phyloP scores from a whole-genome alignment of 1,284 basidiomycete species.

The Xerocomus minutiporus region DNA sequence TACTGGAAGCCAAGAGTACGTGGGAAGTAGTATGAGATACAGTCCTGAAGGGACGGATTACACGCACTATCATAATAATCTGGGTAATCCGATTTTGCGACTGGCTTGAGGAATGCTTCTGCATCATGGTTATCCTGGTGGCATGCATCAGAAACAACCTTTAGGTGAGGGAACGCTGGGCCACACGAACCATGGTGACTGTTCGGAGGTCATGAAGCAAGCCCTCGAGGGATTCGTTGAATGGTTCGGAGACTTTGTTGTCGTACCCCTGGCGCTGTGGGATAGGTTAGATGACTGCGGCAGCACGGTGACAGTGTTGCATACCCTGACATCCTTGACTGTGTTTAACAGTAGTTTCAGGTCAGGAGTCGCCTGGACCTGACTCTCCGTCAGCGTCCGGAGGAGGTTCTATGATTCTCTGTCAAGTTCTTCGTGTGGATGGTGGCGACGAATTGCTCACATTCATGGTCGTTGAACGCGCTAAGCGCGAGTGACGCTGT shows the following conservation, averaged over 20 bases:
- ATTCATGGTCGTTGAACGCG: slow-evolving; percentile 29
- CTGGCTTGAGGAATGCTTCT: slow-evolving; percentile 84
- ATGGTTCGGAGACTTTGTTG: slow-evolving; percentile 77
- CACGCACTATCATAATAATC: slow-evolving; percentile 85
- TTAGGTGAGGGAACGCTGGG: slow-evolving; percentile 4
- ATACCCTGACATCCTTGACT: slow-evolving; percentile 73
- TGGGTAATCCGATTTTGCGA: slow-evolving; percentile 80
- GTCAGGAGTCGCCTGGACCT: slow-evolving; percentile 57
- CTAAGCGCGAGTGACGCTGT: slow-evolving; percentile 32
- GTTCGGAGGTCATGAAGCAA: slow-evolving; percentile 78
- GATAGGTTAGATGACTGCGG: slow-evolving; percentile 12
- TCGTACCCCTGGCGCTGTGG: slow-evolving; percentile 57
- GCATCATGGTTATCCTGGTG: slow-evolving; percentile 80
- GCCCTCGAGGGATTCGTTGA: slow-evolving; percentile 88
- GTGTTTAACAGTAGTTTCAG: slow-evolving; percentile 66
- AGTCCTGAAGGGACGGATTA: slow-evolving; percentile 3
- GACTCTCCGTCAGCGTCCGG: slow-evolving; percentile 67
- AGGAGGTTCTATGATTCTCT: slow-evolving; percentile 60
- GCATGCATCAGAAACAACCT: slow-evolving; percentile 17
- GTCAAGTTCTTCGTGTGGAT: slow-evolving; percentile 9
- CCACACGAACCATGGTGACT: slow-evolving; percentile 62
- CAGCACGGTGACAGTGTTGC: slow-evolving; percentile 1
- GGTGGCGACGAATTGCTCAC: slow-evolving; percentile 7
- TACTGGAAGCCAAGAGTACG: slow-evolving; percentile 46
- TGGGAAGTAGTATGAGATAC: background rate